Percentiles rank a stretch among this genome's conserved stretches.
phyloP scores from a whole-genome alignment of 352 stramenopile genomes.

The Pilasporangium apinafurcum region DNA sequence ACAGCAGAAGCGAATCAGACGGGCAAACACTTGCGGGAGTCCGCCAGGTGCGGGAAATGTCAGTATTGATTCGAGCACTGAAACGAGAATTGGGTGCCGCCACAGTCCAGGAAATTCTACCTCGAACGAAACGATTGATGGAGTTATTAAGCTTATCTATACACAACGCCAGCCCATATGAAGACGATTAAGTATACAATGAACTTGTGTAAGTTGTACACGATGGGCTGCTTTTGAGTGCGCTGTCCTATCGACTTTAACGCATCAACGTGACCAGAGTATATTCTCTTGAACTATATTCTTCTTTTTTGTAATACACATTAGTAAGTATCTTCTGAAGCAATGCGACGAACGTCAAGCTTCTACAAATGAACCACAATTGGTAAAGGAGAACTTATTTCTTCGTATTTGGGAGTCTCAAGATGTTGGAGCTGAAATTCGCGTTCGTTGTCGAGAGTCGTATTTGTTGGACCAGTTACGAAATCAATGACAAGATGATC shows the following conservation, averaged over 20 bases:
- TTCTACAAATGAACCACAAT: not conserved
- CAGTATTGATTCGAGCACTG: constrained; percentile 56
- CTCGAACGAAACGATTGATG: constrained; percentile 73
- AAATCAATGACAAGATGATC: not conserved
- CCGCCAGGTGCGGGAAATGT: constrained; percentile 70
- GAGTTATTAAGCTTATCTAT: constrained; percentile 75
- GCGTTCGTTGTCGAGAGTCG: constrained; percentile 6
- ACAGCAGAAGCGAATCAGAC: not conserved
- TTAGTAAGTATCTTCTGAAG: too few species aligned
- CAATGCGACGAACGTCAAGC: too few species aligned
- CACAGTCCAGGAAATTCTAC: constrained; percentile 70
- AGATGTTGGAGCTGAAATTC: constrained; percentile 12
- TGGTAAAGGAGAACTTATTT: not conserved
- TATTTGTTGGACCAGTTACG: constrained; percentile 7
- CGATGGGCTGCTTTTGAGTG: not conserved
- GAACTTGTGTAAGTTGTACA: not conserved
- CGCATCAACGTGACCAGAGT: too few species aligned
- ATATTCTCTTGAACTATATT: too few species aligned
- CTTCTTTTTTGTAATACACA: too few species aligned
- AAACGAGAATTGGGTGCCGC: constrained; percentile 72
- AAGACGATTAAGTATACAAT: constrained; percentile 10
- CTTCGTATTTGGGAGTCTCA: constrained; percentile 12
- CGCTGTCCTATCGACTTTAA: too few species aligned
- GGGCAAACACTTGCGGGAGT: constrained; percentile 40
- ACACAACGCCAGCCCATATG: constrained; percentile 18